Conservation (phyloP, 768 basidiomycete genomes). For the Kwoniella sp. region DNA sequence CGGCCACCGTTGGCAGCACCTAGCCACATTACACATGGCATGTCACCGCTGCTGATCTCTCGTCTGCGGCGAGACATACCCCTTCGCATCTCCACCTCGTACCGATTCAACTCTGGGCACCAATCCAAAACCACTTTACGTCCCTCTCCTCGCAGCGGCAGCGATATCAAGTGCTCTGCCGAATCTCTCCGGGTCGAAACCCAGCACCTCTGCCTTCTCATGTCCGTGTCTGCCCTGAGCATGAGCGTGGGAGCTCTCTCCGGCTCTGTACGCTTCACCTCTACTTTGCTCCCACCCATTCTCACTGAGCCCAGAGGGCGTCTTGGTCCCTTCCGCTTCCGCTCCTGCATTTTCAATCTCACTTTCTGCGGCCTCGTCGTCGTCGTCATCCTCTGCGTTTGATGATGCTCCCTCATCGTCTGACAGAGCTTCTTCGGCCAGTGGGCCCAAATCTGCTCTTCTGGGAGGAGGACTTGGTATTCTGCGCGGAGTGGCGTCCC, state of each 20-base stretch:
- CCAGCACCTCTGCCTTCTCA: slow-evolving; percentile 4
- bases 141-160: slow-evolving; percentile 9
- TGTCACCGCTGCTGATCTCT: too few species aligned
- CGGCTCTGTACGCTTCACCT: background rate
- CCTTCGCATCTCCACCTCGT: too few species aligned
- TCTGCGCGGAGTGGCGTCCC: slow-evolving; percentile 18
- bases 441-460: slow-evolving; percentile 7
- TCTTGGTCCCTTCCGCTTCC: slow-evolving; percentile 3
- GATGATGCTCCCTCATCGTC: too few species aligned
- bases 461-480: slow-evolving; percentile 19
- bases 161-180: slow-evolving; percentile 16
- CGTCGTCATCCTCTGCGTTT: slow-evolving; percentile 8
- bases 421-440: slow-evolving; percentile 3
- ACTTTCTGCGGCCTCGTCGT: slow-evolving; percentile 12
- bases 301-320: slow-evolving; percentile 2
- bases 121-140: too few species aligned
- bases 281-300: slow-evolving; percentile 1
- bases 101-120: too few species aligned
- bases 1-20: too few species aligned
- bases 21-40: too few species aligned
- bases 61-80: too few species aligned
- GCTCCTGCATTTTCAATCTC: too few species aligned
- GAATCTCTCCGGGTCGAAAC: slow-evolving; percentile 20
- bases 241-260: background rate
- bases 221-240: slow-evolving; percentile 5